phyloP scores from a whole-genome alignment of 2,329 filamentous ascomycete species.

The Alternaria longipes region DNA sequence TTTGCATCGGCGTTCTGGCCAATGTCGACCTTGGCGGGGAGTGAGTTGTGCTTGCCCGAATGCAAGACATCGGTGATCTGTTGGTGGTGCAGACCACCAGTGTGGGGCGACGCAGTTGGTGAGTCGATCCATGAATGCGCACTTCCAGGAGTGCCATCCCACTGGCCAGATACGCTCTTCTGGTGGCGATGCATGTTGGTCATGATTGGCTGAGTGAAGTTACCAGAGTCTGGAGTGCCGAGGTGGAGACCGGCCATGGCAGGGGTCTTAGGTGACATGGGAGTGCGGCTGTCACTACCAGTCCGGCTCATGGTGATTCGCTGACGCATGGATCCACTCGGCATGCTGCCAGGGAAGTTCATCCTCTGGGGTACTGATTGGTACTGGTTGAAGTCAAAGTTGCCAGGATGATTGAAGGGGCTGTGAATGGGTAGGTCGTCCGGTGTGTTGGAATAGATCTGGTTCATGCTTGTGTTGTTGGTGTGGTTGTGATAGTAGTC shows the following conservation, averaged over 20 bases:
- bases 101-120: slow-evolving; percentile 83
- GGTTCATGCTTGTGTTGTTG: slow-evolving; percentile 71
- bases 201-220: slow-evolving; percentile 82
- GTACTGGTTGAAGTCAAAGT: slow-evolving; percentile 81
- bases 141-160: slow-evolving; percentile 87
- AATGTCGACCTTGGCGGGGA: slow-evolving; percentile 81
- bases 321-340: slow-evolving; percentile 44
- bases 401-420: slow-evolving; percentile 75
- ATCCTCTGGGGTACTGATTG: slow-evolving; percentile 70
- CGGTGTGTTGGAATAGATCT: slow-evolving; percentile 86
- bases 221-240: slow-evolving; percentile 73
- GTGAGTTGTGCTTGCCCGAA: slow-evolving; percentile 81
- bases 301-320: slow-evolving; percentile 64
- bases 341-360: slow-evolving; percentile 45
- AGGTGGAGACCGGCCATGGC: slow-evolving; percentile 77
- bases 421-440: slow-evolving; percentile 93
- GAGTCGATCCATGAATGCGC: slow-evolving; percentile 88
- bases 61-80: slow-evolving; percentile 91
- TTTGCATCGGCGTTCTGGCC: slow-evolving; percentile 90
- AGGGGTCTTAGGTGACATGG: slow-evolving; percentile 87
- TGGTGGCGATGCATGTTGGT: slow-evolving; percentile 73
- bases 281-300: slow-evolving; percentile 76
- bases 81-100: slow-evolving; percentile 71
- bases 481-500: slow-evolving; percentile 59
- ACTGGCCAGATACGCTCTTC: slow-evolving; percentile 86